Evolutionary conservation across 176 grass and related monocot species (phyloP).

Genomic region (Guadua angustifolia): DNA sequence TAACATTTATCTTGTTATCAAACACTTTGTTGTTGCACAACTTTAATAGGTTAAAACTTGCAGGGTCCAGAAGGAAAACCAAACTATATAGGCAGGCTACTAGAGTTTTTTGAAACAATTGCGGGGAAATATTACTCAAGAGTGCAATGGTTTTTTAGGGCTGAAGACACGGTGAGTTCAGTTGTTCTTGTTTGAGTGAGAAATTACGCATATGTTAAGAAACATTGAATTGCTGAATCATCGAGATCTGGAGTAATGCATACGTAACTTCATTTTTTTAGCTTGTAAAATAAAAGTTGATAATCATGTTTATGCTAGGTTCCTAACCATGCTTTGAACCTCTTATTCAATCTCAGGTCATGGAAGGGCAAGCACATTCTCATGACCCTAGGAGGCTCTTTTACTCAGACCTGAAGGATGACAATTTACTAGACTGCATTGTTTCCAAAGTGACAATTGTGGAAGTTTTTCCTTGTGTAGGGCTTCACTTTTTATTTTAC

Average conservation of each 20-base stretch:
- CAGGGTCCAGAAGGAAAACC: slow-evolving; percentile 73
- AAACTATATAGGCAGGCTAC: slow-evolving; percentile 80
- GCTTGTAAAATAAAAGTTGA: slow-evolving; percentile 30
- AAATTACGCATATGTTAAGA: slow-evolving; percentile 19
- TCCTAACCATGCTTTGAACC: slow-evolving; percentile 41
- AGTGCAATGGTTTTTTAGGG: slow-evolving; percentile 93
- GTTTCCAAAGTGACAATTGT: slow-evolving; percentile 75
- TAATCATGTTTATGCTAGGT: slow-evolving; percentile 18
- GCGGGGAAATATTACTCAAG: slow-evolving; percentile 60
- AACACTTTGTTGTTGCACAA: slow-evolving; percentile 28
- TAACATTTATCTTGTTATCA: slow-evolving; percentile 41
- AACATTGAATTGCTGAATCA: neutral
- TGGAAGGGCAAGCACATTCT: slow-evolving; percentile 65
- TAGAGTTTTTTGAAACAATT: slow-evolving; percentile 90
- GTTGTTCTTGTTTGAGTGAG: slow-evolving; percentile 21
- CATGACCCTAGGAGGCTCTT: slow-evolving; percentile 87
- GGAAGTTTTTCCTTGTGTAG: slow-evolving; percentile 69
- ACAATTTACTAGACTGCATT: slow-evolving; percentile 88
- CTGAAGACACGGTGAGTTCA: slow-evolving; percentile 88
- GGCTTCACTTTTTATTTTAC: slow-evolving; percentile 41
- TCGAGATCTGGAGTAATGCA: neutral
- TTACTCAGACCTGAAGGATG: slow-evolving; percentile 85
- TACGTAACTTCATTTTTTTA: slow-evolving; percentile 18
- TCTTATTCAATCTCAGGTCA: slow-evolving; percentile 64
- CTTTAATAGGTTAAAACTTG: slow-evolving; percentile 40